Evolutionary conservation across 768 basidiomycete genomes (phyloP), one percentile per base, ranked within the genome.

Genomic region (Serendipita sp.): DNA sequence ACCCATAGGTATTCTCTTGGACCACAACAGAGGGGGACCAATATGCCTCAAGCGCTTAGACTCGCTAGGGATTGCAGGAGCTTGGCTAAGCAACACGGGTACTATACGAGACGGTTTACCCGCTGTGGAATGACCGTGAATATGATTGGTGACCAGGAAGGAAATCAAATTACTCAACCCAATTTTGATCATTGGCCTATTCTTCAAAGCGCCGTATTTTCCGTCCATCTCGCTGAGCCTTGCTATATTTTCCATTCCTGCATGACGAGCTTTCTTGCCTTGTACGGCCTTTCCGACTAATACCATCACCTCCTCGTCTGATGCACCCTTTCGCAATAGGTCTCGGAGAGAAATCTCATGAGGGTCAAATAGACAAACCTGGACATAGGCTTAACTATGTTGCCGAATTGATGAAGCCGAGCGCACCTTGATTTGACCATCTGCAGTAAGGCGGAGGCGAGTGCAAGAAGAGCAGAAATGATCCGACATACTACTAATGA

Each of bases 401-500:
- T 38, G 45, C 32, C 63, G 36, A 65, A 47, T 7, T 3, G 15
- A 38, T 11, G 30, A 36, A 38, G 23, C 34, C 44, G 47, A 47
- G 36, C 71, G 66, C 67, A 82, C 89, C 80, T 94, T 94, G 69
- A 94, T 88, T 71, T 92, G 83, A 3, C 92, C 91, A 69, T 94
- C 91, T 11, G 90, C 87, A n/a, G 89, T 92, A 52, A 94, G 77
- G 46, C 91, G 79, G 60, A 93, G 76, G 65, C 91, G 80, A 70
- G 90, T 91, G 75, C 91, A 94, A 0, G 85, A 84, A 1, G 82
- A 80, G 73, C 91, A 93, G 70, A 94, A 91, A 74, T 92, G 91
- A 73, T 94, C 90, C 16, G 89, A 92, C 91, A 91, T 91, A 76
- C 87, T 90, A 71, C 84, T 89, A 71, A 94, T 94, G 74, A 93